phyloP scores from a whole-genome alignment of 169 alveolate species.

The Blepharisma undulans region DNA sequence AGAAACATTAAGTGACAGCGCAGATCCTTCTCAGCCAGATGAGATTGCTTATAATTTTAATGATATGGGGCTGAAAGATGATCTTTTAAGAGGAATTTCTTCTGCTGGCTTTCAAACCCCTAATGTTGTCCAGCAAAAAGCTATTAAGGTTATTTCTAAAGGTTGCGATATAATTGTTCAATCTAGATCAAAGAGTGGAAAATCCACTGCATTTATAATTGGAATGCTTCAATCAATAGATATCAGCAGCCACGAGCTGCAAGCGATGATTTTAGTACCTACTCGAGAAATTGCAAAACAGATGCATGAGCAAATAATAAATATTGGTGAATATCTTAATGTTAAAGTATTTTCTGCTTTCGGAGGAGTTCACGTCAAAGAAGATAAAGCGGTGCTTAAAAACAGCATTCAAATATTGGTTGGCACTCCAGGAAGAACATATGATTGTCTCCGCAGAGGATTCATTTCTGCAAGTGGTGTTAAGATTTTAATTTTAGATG shows the following conservation, averaged over 20 bases:
- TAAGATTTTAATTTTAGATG: conserved; percentile 96
- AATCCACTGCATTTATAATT: conserved; percentile 97
- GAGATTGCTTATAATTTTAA: conserved; percentile 44
- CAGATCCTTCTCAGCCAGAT: too few relatives aligned
- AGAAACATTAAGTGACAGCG: too few relatives aligned
- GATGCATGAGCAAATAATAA: conserved; percentile 95
- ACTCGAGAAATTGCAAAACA: conserved; percentile 99
- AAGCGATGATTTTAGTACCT: conserved; percentile 93
- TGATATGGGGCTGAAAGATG: conserved; percentile 93
- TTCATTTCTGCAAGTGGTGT: conserved; percentile 92
- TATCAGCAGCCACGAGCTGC: conserved; percentile 58
- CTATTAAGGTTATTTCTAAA: conserved; percentile 95
- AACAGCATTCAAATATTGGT: conserved; percentile 98
- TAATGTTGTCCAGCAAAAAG: conserved; percentile 99
- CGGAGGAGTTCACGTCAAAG: conserved; percentile 98
- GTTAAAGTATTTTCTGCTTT: conserved; percentile 94
- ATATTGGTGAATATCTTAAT: conserved; percentile 97
- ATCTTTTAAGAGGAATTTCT: conserved; percentile 95
- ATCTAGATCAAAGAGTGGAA: conserved; percentile 98
- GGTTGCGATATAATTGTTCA: conserved; percentile 98
- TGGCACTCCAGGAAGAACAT: conserved; percentile 99
- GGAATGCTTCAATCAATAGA: conserved; percentile 95
- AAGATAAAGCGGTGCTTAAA: conserved; percentile 93
- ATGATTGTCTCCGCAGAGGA: conserved; percentile 95
- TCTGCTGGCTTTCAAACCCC: conserved; percentile 99